These are phyloP conservation scores for Metschnikowia similis DNA, from an alignment of 805 yeast genomes.

Conservation along the genomic window DNA sequence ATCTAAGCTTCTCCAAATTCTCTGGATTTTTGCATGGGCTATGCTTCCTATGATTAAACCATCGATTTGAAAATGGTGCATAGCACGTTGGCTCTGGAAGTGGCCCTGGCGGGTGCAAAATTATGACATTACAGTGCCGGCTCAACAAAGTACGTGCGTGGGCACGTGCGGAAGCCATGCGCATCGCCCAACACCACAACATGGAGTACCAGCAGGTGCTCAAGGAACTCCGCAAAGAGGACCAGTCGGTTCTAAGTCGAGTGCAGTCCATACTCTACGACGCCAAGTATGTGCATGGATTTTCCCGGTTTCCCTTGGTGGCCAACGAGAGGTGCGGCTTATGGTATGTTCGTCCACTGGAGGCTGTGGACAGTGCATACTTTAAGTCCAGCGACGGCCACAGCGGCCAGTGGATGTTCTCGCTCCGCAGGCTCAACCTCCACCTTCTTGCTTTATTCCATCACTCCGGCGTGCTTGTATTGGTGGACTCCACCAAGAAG, in stretches of 20 bases:
- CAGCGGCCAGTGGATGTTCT: constrained; percentile 73
- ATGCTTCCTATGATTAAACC: too few species aligned
- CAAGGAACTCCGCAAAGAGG: constrained; percentile 48
- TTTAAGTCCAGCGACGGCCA: constrained; percentile 95
- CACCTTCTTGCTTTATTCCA: constrained; percentile 56
- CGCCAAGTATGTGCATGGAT: constrained; percentile 15
- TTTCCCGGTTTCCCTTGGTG: constrained; percentile 37
- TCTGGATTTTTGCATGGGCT: too few species aligned
- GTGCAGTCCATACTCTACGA: constrained; percentile 51
- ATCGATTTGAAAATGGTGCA: too few species aligned
- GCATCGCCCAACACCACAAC: not conserved
- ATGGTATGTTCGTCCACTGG: constrained; percentile 66
- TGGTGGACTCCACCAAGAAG: constrained; percentile 81
- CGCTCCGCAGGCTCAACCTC: constrained; percentile 66
- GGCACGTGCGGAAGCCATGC: not conserved
- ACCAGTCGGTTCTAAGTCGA: constrained; percentile 55
- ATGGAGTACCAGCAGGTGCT: constrained; percentile 17
- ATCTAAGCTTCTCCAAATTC: too few species aligned
- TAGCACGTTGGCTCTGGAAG: too few species aligned
- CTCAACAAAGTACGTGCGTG: too few species aligned
- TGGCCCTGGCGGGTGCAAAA: too few species aligned
- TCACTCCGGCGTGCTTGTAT: constrained; percentile 43
- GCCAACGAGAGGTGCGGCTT: constrained; percentile 85
- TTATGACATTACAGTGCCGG: too few species aligned
- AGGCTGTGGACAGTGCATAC: constrained; percentile 49